Evolutionary conservation across 169 alveolate species (phyloP), one percentile per base, ranked within the genome.

Genomic region (Neospora caninum): DNA sequence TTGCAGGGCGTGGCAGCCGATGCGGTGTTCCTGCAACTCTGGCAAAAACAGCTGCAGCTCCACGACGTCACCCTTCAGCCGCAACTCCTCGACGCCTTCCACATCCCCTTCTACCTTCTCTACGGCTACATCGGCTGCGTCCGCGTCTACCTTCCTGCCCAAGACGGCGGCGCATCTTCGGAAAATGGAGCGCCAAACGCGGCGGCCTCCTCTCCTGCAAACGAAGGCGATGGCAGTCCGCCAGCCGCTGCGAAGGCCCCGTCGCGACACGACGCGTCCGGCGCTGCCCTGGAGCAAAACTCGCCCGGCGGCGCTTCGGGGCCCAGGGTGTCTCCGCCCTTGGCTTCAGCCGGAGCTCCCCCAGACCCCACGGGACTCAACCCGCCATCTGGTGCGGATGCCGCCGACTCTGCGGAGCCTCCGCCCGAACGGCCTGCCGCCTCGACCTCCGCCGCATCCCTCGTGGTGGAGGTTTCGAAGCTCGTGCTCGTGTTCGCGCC

Each of bases 1-100:
- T 67, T 82, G 89, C 89, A 82, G 38, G 69, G 67, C 39, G 69
- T 82, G 69, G 89, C 89, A 25, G 89, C 89, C 36, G 89, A 82
- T 9, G 64, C 34, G 18, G 38, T 42, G n/a, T 31, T 42, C 67
- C 67, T 82, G 1, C 89, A 82, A 13, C 64, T 82, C 38, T 42
- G n/a, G 54, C 89, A 41, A 31, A 82, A 82, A 27, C 58, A 82
- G 58, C 89, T 82, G 38, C 67, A 25, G 89, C 7, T 82, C 67
- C 31, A 82, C 18, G 69, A 82, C 25, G 67, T 82, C 25, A 82
- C 89, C 36, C 89, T 82, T 4, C 89, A 82, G 39, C 89, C 89
- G 0, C 58, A 43, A 9, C 67, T 82, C 16, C 41, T 82, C 22
- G 89, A 38, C 27, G 53, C 89, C 39, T 49, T 82, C 67, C 89